Percentiles rank a stretch among this genome's conserved stretches.
These are phyloP conservation scores for Poronia punctata DNA, from an alignment of 495 filamentous ascomycete genomes.

Conservation along the genomic window DNA sequence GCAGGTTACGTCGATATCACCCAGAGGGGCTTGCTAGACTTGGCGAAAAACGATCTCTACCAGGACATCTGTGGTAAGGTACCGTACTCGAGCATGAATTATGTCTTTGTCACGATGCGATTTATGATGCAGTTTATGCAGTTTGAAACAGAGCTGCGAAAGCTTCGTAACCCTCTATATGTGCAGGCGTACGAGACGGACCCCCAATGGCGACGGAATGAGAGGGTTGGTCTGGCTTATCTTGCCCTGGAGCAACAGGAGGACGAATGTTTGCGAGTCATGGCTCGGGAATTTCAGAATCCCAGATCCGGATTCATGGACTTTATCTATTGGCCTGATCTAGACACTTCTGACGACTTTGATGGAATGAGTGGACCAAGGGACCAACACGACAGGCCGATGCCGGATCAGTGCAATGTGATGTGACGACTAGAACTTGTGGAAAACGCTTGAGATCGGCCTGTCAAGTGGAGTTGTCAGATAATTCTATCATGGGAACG, in stretches of 20 bases:
- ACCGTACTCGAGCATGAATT: slow-evolving; percentile 28
- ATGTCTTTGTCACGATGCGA: slow-evolving; percentile 15
- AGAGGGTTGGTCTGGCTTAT: slow-evolving; percentile 17
- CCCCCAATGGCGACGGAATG: slow-evolving; percentile 8
- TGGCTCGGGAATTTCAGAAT: slow-evolving; percentile 23
- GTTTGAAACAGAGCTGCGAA: slow-evolving; percentile 51
- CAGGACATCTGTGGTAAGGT: slow-evolving; percentile 20
- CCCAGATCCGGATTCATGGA: slow-evolving; percentile 18
- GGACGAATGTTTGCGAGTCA: slow-evolving; percentile 24
- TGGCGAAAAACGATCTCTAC: slow-evolving; percentile 23
- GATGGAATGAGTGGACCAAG: no score
- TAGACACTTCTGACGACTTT: no score
- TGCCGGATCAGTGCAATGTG: no score
- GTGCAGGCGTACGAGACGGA: slow-evolving; percentile 18
- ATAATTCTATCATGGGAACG: no score
- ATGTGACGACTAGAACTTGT: no score
- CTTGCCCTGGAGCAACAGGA: slow-evolving; percentile 18
- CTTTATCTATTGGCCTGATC: slow-evolving; percentile 29
- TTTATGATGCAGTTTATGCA: slow-evolving; percentile 20
- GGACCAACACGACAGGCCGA: no score
- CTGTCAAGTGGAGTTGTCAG: no score
- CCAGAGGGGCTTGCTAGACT: slow-evolving; percentile 12
- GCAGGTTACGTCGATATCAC: background rate
- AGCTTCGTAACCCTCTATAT: slow-evolving; percentile 33
- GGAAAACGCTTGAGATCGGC: no score